Conservation (phyloP, 495 filamentous ascomycete genomes). For the Neurospora sublineolata region DNA sequence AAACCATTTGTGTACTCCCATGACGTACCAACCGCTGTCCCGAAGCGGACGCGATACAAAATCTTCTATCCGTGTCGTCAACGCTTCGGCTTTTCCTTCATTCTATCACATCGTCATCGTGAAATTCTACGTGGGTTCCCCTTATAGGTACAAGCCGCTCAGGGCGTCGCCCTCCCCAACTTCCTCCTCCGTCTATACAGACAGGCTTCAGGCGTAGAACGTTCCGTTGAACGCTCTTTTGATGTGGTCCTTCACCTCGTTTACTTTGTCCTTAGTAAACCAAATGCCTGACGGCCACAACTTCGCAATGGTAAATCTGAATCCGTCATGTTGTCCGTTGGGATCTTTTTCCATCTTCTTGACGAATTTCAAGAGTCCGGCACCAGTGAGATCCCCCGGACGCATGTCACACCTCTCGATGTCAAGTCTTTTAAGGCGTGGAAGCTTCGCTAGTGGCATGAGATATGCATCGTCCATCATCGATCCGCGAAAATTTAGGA, state of each 20-base stretch:
- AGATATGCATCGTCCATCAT: background rate
- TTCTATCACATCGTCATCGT: too few relatives aligned
- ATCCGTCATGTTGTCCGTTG: background rate
- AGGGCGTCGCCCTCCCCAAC: too few relatives aligned
- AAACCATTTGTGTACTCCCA: too few relatives aligned
- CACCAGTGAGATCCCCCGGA: too few relatives aligned
- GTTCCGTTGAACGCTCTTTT: background rate
- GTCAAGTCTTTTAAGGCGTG: background rate
- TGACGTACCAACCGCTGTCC: too few relatives aligned
- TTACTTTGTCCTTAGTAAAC: background rate
- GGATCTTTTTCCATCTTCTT: background rate
- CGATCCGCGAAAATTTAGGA: too few relatives aligned
- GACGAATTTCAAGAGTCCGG: background rate
- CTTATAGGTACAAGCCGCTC: too few relatives aligned
- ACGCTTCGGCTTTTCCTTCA: too few relatives aligned
- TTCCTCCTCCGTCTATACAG: too few relatives aligned
- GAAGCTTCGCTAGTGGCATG: background rate
- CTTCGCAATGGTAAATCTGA: background rate
- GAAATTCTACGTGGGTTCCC: too few relatives aligned
- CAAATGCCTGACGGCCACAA: background rate
- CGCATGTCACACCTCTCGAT: accelerated
- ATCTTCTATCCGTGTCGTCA: too few relatives aligned
- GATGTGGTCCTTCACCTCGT: background rate
- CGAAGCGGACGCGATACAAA: too few relatives aligned
- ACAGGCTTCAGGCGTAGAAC: background rate